These are phyloP conservation scores for Podospora tetraspora DNA, from an alignment of 495 filamentous ascomycete genomes.

Conservation along the genomic window DNA sequence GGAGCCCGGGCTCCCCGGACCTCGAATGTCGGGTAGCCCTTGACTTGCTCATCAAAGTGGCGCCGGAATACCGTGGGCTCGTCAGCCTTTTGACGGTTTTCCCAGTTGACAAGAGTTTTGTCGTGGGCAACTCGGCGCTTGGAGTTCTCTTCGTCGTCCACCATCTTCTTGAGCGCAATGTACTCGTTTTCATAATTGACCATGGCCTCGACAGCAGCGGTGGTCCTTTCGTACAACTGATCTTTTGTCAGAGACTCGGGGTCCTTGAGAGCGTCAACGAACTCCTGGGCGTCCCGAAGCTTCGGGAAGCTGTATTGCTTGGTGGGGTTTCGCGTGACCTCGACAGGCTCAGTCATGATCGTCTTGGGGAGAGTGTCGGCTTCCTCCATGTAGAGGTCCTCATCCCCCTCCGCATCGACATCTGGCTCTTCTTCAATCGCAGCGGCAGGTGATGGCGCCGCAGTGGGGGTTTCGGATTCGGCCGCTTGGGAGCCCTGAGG, in stretches of 20 bases:
- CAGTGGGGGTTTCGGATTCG: slow-evolving; percentile 21
- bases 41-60: slow-evolving; percentile 28
- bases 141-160: slow-evolving; percentile 45
- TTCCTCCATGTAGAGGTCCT: slow-evolving; percentile 26
- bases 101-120: slow-evolving; percentile 33
- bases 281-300: slow-evolving; percentile 34
- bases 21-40: slow-evolving; percentile 33
- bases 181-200: slow-evolving; percentile 61
- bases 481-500: slow-evolving; percentile 12
- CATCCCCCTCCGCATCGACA: slow-evolving; percentile 21
- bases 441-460: slow-evolving; percentile 25
- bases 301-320: slow-evolving; percentile 32
- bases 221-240: background rate
- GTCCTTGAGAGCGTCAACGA: slow-evolving; percentile 30
- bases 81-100: slow-evolving; percentile 29
- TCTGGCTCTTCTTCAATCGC: slow-evolving; percentile 16
- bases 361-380: slow-evolving; percentile 13
- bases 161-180: slow-evolving; percentile 52
- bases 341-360: slow-evolving; percentile 18
- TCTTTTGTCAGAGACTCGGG: background rate
- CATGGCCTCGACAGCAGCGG: slow-evolving; percentile 48
- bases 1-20: slow-evolving; percentile 37
- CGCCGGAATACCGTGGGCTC: slow-evolving; percentile 27
- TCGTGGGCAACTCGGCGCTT: slow-evolving; percentile 38
- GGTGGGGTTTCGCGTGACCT: slow-evolving; percentile 21